These are phyloP conservation scores for Starmerella floris DNA, from an alignment of 805 yeast species.

Conservation along the genomic window DNA sequence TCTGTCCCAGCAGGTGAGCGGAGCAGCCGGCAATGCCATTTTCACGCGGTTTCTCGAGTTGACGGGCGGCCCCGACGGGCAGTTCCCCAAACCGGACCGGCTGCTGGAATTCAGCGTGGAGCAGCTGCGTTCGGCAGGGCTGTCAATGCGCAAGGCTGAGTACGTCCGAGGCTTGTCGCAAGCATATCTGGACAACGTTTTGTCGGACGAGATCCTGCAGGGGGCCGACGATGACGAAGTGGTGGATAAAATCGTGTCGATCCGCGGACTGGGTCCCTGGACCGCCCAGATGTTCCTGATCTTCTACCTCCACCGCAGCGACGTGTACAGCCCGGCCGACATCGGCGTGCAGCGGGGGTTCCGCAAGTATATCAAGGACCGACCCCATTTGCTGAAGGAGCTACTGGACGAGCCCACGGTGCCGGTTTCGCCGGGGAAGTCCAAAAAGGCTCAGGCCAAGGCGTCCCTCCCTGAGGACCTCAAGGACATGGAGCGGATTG, in stretches of 20 bases:
- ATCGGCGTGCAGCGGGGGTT: constrained; percentile 77
- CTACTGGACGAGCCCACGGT: constrained; percentile 23
- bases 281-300: constrained; percentile 75
- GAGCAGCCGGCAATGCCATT: constrained; percentile 65
- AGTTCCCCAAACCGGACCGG: constrained; percentile 41
- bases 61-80: constrained; percentile 23
- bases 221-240: constrained; percentile 25
- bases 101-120: constrained; percentile 35
- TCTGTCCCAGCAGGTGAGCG: constrained; percentile 33
- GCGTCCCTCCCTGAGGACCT: constrained; percentile 25
- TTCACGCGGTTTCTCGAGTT: constrained; percentile 33
- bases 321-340: constrained; percentile 67
- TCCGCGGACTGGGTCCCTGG: constrained; percentile 43
- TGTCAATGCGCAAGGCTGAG: constrained; percentile 53
- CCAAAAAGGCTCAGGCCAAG: constrained; percentile 29
- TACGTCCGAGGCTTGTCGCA: constrained; percentile 52
- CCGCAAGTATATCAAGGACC: constrained; percentile 41
- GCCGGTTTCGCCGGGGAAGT: constrained; percentile 24
- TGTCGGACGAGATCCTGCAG: constrained; percentile 23
- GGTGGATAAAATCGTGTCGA: constrained; percentile 24
- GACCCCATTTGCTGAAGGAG: constrained; percentile 30
- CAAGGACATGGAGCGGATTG: constrained; percentile 50
- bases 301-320: constrained; percentile 51
- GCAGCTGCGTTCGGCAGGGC: constrained; percentile 47
- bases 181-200: constrained; percentile 21